phyloP scores from a whole-genome alignment of 495 filamentous ascomycete genomes.

The Tuber umbilicatum region DNA sequence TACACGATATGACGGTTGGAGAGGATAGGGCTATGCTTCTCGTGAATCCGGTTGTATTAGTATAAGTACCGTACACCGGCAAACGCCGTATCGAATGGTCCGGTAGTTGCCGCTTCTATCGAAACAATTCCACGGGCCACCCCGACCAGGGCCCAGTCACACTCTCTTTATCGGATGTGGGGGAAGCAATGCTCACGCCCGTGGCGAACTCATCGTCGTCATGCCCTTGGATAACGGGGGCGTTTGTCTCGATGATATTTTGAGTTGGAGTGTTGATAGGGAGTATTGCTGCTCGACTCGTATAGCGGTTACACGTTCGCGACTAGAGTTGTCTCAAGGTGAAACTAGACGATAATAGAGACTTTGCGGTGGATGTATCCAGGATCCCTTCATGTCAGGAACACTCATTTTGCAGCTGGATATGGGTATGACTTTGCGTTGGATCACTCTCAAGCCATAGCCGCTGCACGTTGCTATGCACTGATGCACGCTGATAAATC shows the following conservation, averaged over 20 bases:
- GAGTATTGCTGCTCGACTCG: slow-evolving; percentile 9
- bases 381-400: too few species aligned
- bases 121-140: slow-evolving; percentile 43
- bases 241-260: slow-evolving; percentile 39
- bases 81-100: slow-evolving; percentile 42
- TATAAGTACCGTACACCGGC: slow-evolving; percentile 42
- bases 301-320: background rate
- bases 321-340: too few species aligned
- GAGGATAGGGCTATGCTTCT: slow-evolving; percentile 41
- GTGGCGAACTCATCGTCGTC: slow-evolving; percentile 36
- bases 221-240: slow-evolving; percentile 32
- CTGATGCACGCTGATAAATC: too few species aligned
- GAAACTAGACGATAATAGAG: too few species aligned
- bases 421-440: too few species aligned
- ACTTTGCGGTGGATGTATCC: too few species aligned
- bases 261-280: slow-evolving; percentile 19
- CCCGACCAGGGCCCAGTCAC: slow-evolving; percentile 40
- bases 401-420: too few species aligned
- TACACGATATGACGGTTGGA: slow-evolving; percentile 42
- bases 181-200: slow-evolving; percentile 24
- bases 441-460: too few species aligned
- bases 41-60: slow-evolving; percentile 41
- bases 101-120: slow-evolving; percentile 41
- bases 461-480: too few species aligned
- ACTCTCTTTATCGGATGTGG: slow-evolving; percentile 40